Evolutionary conservation across 176 grass and related monocot genomes (phyloP), one percentile per base, ranked within the genome.

Genomic region (Tillandsia fasciculata): DNA sequence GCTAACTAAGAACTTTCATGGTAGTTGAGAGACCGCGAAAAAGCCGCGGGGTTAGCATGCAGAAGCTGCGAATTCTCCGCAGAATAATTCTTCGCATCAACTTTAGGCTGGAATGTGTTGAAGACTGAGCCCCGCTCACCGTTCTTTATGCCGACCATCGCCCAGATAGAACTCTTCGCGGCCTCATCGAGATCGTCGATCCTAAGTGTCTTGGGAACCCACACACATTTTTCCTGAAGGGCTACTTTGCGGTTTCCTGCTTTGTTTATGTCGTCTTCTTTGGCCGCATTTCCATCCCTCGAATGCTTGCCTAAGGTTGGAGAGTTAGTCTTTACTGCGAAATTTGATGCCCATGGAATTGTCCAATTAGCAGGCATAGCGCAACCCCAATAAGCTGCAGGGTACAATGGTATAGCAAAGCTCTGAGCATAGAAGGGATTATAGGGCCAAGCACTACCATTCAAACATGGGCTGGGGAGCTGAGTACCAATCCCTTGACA

Each of bases 161-260:
- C 58, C 77, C 85, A 84, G 52, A 93, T 90, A n/a, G 87, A 99
- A 64, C 87, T 90, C 78, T 75, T 93, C n/a, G 94, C 82, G 20
- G 88, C 84, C 66, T 93, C 90, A 0, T 90, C 87, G 0, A 70
- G 77, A 12, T 90, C 85, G 15, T 93, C 84, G 0, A 99, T 93
- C 67, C 86, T 83, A 28, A 92, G 59, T 0, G 84, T 90, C 73
- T 87, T 92, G 0, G 93, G 92, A 26, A 78, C 76, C 86, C 84
- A 90, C 26, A 87, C 80, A 53, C 54, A 59, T 8, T 59, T 59
- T 14, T 17, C 18, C 18, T 58, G 10, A 18, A 12, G 5, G 12
- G 14, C 17, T 1, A 5, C 53, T 18, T 58, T 58, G 54, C 14
- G 54, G 18, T 5, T 17, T 14, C 12, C 12, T 59, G n/a, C 56